These are phyloP conservation scores for Bromus sterilis DNA, from an alignment of 176 grass and related monocot genomes.

Conservation along the genomic window DNA sequence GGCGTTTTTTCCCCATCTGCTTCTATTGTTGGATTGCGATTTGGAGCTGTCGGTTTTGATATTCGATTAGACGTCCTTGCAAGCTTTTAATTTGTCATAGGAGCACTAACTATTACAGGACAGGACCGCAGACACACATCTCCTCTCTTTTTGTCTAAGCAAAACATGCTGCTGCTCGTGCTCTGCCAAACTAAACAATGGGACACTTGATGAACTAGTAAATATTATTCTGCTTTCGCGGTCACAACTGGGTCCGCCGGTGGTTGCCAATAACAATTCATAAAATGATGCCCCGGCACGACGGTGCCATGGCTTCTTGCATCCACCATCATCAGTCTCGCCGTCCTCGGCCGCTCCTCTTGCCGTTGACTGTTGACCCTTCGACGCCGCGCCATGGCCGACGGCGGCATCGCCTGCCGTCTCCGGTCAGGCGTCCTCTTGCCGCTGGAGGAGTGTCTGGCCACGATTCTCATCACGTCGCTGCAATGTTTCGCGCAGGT, in stretches of 20 bases:
- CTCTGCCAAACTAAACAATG: neutral
- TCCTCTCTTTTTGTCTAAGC: neutral
- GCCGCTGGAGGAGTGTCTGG: slow-evolving; percentile 16
- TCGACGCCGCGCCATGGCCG: slow-evolving; percentile 1
- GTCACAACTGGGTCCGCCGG: neutral
- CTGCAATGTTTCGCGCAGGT: slow-evolving; percentile 47
- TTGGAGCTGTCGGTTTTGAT: neutral
- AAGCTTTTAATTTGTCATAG: neutral
- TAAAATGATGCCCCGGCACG: no score
- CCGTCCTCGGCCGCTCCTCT: neutral
- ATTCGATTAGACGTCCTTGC: neutral
- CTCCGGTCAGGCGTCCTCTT: slow-evolving; percentile 14
- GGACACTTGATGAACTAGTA: no score
- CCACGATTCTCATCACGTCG: slow-evolving; percentile 16
- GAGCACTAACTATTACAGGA: neutral
- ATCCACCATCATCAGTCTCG: neutral
- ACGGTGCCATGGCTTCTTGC: slow-evolving; percentile 17
- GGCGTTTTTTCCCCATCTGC: neutral
- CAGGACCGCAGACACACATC: neutral
- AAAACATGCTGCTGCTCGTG: neutral
- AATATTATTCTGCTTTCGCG: no score
- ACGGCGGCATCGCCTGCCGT: neutral
- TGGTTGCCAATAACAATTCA: neutral
- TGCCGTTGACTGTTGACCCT: neutral
- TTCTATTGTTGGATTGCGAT: neutral